Evolutionary conservation across 495 filamentous ascomycete genomes (phyloP), one percentile per base, ranked within the genome.

Genomic region (Penicillium psychrofluorescens): DNA sequence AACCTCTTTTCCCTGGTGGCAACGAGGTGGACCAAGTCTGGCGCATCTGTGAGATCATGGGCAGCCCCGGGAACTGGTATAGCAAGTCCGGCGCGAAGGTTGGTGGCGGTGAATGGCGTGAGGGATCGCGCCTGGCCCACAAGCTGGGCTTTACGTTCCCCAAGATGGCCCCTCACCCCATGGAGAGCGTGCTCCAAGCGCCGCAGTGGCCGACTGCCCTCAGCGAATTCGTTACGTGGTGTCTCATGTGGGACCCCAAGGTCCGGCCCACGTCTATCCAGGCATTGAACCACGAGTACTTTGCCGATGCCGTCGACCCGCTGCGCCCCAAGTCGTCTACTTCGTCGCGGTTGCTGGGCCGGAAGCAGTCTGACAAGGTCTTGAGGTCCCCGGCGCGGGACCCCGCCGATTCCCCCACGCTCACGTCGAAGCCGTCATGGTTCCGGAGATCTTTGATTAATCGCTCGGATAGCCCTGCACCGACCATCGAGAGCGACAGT

Each of bases 21-120:
- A 99, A 99, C 56, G 94, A 99, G 64, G 94, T 99, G 4, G 94
- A 97, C 55, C 94, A 99, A 66, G 91, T 99, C 8, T 99, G 94
- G 94, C 83, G 94, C 50, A 86, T 99, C 1, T 99, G 94, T 59
- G 94, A 99, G 63, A 95, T 99, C 45, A 99, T 99, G 94, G 94
- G 94, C 14, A 96, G 91, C 70, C 94, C 94, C 11, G 94, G 92
- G 11, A 89, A 90, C 62, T 99, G 94, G 94, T 90, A 92, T 61
- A 95, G 85, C 63, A 95, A 94, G 63, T 76, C 83, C 30, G 88
- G 91, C 28, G 74, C 72, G 14, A 86, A 83, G 54, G 84, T 99
- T 35, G 94, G 94, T 41, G 94, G 94, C 59, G 94, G 94, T 57
- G 94, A 99, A 49, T 99, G 94, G 94, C 85, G 86, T 55, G 94